Base-by-base conservation (phyloP, 192 early-diverging fungal genomes). In the Gamsiella multidivaricata region DNA sequence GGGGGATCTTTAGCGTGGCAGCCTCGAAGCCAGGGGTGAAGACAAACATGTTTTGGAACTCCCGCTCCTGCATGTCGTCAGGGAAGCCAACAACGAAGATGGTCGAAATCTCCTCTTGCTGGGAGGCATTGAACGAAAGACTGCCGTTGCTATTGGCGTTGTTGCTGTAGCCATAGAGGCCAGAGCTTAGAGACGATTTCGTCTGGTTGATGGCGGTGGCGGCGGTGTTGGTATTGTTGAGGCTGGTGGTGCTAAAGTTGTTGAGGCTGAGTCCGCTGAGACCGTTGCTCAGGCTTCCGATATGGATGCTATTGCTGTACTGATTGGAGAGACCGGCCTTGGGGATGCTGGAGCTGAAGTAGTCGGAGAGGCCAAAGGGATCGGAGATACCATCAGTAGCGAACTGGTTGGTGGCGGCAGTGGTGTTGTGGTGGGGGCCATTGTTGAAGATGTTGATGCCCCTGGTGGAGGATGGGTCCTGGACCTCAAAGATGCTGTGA, bases 11-110 rank as follows among this genome's bases (percentile, higher is more conserved):
- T 32, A 99, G 86, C 7, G 95, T 95, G 14, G 98, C 96, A 3
- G 97, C 98, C 73, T 98, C 98, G 61, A 99, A 99, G 14, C 97
- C 98, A 39, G 94, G 87, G 23, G 93, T 95, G 65, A 99, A 98
- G 29, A 93, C 95, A 85, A 99, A 99, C 96, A 98, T 98, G 84
- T 97, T 98, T 73, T 97, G 97, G 71, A 99, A 99, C 82, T 99
- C 98, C 45, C 98, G 86, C 82, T 99, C 98, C 76, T 90, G 90
- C 94, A 98, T 97, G 82, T 99, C 98, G 23, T 98, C 96, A 22
- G 98, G 98, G 69, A 99, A 98, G 5, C 98, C 98, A 45, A 98
- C 97, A 15, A 98, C 96, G 88, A 99, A 99, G 68, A 99, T 98
- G 70, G 98, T 99, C 25, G 96, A 95, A 67, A 99, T 97, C 57